phyloP scores from a whole-genome alignment of 1,284 basidiomycete species.

The Apiotrichum porosum region DNA sequence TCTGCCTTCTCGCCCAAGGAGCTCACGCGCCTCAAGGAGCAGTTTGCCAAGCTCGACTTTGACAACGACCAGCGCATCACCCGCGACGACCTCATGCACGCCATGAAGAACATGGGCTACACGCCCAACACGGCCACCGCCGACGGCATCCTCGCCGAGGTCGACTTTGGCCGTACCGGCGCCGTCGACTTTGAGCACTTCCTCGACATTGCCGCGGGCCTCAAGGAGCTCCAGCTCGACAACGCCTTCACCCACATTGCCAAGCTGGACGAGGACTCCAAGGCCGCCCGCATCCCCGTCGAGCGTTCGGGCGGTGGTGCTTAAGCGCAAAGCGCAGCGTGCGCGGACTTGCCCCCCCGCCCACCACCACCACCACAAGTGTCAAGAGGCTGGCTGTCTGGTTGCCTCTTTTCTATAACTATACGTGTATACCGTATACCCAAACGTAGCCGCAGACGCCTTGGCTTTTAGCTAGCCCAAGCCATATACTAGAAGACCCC shows the following conservation, averaged over 20 bases:
- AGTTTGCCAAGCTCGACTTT: slow-evolving; percentile 55
- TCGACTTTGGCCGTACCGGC: slow-evolving; percentile 58
- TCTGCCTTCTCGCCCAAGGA: slow-evolving; percentile 67
- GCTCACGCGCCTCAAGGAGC: slow-evolving; percentile 57
- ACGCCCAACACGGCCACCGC: slow-evolving; percentile 53
- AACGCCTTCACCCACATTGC: slow-evolving; percentile 52
- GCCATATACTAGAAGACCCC: too few relatives aligned
- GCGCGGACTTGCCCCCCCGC: too few relatives aligned
- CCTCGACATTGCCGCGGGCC: slow-evolving; percentile 68
- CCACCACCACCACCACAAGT: too few relatives aligned
- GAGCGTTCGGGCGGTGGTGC: slow-evolving; percentile 80
- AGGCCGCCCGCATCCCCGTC: slow-evolving; percentile 57
- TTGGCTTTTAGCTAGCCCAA: too few relatives aligned
- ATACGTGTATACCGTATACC: too few relatives aligned
- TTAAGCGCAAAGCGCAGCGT: too few relatives aligned
- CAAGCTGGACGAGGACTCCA: slow-evolving; percentile 28
- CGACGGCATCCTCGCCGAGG: slow-evolving; percentile 68
- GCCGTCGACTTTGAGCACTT: slow-evolving; percentile 71
- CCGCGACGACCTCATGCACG: slow-evolving; percentile 41
- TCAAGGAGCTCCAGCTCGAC: slow-evolving; percentile 68
- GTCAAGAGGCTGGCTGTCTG: too few relatives aligned
- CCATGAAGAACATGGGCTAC: slow-evolving; percentile 45
- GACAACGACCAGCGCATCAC: slow-evolving; percentile 48
- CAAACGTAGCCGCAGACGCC: too few relatives aligned
- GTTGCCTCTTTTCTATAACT: too few relatives aligned